Conservation (phyloP, 805 yeast species). For the Spathaspora girioi region DNA sequence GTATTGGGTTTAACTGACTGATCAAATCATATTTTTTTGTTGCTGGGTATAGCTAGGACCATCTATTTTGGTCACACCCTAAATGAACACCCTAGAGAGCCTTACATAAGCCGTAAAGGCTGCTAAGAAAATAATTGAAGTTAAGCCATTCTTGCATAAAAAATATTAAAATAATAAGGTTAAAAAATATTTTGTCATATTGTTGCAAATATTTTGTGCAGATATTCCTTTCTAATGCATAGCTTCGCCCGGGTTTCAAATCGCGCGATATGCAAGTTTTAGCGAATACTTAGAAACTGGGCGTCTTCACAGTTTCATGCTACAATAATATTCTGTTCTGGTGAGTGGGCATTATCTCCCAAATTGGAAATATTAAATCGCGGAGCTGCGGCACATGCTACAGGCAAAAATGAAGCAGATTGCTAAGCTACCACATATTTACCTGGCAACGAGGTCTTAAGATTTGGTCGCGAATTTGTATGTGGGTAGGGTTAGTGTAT, state of each 20-base stretch:
- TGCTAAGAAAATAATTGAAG: not conserved
- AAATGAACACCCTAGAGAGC: not conserved
- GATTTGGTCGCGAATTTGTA: no score
- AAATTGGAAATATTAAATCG: not conserved
- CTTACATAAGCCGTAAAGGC: not conserved
- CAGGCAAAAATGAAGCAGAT: not conserved
- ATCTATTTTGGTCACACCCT: no score
- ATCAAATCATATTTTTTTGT: no score
- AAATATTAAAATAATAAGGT: not conserved
- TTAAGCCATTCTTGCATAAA: not conserved
- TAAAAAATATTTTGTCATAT: not conserved
- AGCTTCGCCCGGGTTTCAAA: not conserved
- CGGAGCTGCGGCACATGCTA: not conserved
- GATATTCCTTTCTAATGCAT: not conserved
- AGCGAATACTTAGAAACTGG: not conserved
- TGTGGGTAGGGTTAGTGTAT: no score
- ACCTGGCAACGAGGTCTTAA: not conserved
- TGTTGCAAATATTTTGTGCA: not conserved
- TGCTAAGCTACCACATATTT: not conserved
- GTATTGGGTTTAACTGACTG: no score
- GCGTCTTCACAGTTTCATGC: not conserved
- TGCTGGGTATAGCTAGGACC: no score
- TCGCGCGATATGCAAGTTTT: not conserved
- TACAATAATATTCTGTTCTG: not conserved
- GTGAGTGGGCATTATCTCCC: not conserved